phyloP scores from a whole-genome alignment of 352 stramenopile genomes.

The Phytophthora ohioensis region DNA sequence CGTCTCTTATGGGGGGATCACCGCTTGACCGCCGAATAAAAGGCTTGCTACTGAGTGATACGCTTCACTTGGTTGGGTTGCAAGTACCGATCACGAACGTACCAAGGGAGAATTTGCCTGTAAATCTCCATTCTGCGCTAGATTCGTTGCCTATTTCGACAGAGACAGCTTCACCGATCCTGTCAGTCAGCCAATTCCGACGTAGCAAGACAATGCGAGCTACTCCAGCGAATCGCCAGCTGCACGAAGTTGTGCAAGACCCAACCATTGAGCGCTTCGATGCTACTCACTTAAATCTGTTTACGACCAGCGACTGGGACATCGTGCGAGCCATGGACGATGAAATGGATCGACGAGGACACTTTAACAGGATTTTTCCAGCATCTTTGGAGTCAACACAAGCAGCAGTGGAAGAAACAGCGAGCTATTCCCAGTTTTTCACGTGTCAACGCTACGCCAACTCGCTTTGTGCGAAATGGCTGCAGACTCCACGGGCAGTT shows the following conservation, averaged over 20 bases:
- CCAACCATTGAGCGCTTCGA: slow-evolving; percentile 51
- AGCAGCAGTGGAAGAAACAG: slow-evolving; percentile 26
- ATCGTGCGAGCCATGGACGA: slow-evolving; percentile 75
- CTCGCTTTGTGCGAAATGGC: slow-evolving; percentile 67
- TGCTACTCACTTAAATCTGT: slow-evolving; percentile 58
- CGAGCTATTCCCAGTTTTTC: slow-evolving; percentile 56
- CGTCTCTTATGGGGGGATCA: slow-evolving; percentile 82
- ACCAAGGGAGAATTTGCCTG: slow-evolving; percentile 36
- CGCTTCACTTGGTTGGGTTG: slow-evolving; percentile 81
- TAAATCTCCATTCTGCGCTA: slow-evolving; percentile 3
- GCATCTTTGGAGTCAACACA: slow-evolving; percentile 15
- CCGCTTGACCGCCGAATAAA: slow-evolving; percentile 81
- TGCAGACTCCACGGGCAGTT: slow-evolving; percentile 46
- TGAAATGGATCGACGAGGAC: slow-evolving; percentile 69
- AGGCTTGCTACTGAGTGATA: slow-evolving; percentile 79
- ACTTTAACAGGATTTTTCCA: slow-evolving; percentile 82
- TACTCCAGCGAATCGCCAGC: slow-evolving; percentile 50
- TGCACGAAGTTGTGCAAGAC: slow-evolving; percentile 69
- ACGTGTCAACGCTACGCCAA: slow-evolving; percentile 72
- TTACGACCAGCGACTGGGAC: slow-evolving; percentile 64
- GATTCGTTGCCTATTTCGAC: background rate
- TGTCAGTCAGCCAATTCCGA: slow-evolving; percentile 21
- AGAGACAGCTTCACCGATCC: background rate
- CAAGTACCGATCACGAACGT: slow-evolving; percentile 49
- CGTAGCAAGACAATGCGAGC: slow-evolving; percentile 32